phyloP scores from a whole-genome alignment of 441 rosid species.

The Pelargonium cotyledonis region DNA sequence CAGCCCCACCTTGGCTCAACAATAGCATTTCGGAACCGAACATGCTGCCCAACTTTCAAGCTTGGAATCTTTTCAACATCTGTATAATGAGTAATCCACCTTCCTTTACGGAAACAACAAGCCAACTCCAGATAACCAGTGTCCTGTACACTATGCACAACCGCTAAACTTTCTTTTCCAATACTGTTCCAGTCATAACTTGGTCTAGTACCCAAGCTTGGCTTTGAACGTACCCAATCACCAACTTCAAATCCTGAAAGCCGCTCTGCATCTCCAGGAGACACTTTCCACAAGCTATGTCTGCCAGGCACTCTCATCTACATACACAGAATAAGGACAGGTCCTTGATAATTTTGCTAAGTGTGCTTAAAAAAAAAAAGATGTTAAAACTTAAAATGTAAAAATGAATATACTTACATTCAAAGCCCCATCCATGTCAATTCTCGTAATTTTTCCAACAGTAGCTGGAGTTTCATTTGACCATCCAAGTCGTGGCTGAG shows the following conservation, averaged over 20 bases:
- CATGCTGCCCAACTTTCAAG: conserved; percentile 84
- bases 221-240: conserved; percentile 97
- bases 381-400: neutral
- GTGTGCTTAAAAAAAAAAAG: neutral
- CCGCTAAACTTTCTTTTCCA: conserved; percentile 84
- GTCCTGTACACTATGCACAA: conserved; percentile 89
- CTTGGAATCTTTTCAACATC: conserved; percentile 85
- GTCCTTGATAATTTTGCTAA: neutral
- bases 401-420: conserved; percentile 41
- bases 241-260: conserved; percentile 97
- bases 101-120: conserved; percentile 93
- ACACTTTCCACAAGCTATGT: conserved; percentile 75
- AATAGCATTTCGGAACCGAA: conserved; percentile 67
- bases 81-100: conserved; percentile 66
- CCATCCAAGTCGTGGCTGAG: conserved; percentile 98
- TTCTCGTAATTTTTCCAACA: conserved; percentile 73
- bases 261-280: conserved; percentile 96
- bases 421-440: conserved; percentile 96
- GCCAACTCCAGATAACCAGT: conserved; percentile 84
- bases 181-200: conserved; percentile 93
- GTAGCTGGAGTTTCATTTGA: conserved; percentile 91
- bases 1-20: conserved; percentile 97
- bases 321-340: conserved; percentile 17
- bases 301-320: conserved; percentile 84
- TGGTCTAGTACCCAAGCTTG: conserved; percentile 82